Evolutionary conservation across 1,139 yeast genomes (phyloP).

Genomic region (Hansenula anomala): DNA sequence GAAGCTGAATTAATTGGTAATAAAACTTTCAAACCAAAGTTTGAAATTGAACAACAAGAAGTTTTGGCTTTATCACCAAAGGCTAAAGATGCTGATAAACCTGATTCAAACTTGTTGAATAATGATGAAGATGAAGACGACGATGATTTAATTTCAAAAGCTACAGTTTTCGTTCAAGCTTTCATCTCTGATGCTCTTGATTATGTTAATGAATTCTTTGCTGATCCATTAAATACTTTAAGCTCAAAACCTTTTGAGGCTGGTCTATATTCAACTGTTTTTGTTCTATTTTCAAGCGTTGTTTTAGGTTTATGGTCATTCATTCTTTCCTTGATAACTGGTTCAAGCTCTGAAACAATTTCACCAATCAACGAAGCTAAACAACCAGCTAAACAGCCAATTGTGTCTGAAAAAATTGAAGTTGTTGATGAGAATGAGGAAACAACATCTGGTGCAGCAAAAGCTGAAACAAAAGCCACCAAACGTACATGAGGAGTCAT

Average conservation of each 20-base stretch:
- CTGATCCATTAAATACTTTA: slow-evolving; percentile 39
- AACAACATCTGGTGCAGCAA: slow-evolving; percentile 23
- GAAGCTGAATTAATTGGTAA: slow-evolving; percentile 88
- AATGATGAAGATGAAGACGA: slow-evolving; percentile 5
- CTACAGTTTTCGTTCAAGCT: no score
- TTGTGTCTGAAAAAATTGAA: slow-evolving; percentile 9
- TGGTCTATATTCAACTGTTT: slow-evolving; percentile 38
- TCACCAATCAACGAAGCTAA: slow-evolving; percentile 6
- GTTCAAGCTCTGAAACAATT: slow-evolving; percentile 11
- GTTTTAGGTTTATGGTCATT: slow-evolving; percentile 37
- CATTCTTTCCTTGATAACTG: slow-evolving; percentile 26
- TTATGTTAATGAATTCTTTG: slow-evolving; percentile 33
- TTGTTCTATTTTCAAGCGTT: slow-evolving; percentile 34
- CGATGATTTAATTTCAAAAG: slow-evolving; percentile 17
- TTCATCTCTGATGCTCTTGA: no score
- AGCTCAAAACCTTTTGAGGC: slow-evolving; percentile 44
- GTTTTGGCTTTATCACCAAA: slow-evolving; percentile 35
- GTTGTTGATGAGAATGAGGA: slow-evolving; percentile 13
- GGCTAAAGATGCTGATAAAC: slow-evolving; percentile 32
- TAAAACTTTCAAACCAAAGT: slow-evolving; percentile 62
- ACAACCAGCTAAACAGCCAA: slow-evolving; percentile 2
- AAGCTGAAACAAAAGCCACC: slow-evolving; percentile 27
- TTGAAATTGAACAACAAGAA: slow-evolving; percentile 45
- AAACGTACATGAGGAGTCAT: slow-evolving; percentile 25
- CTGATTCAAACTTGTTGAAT: slow-evolving; percentile 20